Evolutionary conservation across 768 basidiomycete species (phyloP).

Genomic region (Mycena olivaceomarginata): DNA sequence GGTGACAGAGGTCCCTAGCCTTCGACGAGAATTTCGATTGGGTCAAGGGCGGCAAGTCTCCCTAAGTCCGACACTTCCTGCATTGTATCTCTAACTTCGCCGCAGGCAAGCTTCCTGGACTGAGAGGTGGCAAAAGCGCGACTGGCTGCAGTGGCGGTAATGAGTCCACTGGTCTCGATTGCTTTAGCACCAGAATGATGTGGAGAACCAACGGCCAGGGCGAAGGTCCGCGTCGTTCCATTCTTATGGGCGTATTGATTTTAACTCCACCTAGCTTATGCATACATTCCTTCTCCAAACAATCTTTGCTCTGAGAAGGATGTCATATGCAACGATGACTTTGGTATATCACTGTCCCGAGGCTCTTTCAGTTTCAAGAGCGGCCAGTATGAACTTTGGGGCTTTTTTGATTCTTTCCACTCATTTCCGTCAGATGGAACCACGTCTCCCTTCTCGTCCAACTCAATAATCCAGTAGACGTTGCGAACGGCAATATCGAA

Average conservation of each 20-base stretch:
- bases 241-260: conserved; percentile 3
- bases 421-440: conserved; percentile 72
- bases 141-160: conserved; percentile 84
- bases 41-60: conserved; percentile 69
- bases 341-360: conserved; percentile 85
- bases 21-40: conserved; percentile 81
- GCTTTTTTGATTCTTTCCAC: conserved; percentile 13
- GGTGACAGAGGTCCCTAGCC: conserved; percentile 52
- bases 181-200: conserved; percentile 87
- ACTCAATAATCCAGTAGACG: conserved; percentile 79
- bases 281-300: conserved; percentile 83
- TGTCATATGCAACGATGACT: conserved; percentile 83
- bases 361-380: conserved; percentile 77
- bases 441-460: conserved; percentile 85
- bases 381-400: conserved; percentile 72
- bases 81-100: not conserved
- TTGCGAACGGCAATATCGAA: conserved; percentile 85
- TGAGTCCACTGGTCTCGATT: conserved; percentile 76
- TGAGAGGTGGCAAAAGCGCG: conserved; percentile 80
- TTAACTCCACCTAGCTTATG: conserved; percentile 75
- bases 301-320: conserved; percentile 72
- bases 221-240: conserved; percentile 73
- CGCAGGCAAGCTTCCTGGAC: conserved; percentile 71
- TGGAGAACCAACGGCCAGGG: conserved; percentile 80
- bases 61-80: not conserved